Evolutionary conservation across 164 flowering plant species (phyloP), one percentile per base, ranked within the genome.

Genomic region (Euptelea pleiosperma): DNA sequence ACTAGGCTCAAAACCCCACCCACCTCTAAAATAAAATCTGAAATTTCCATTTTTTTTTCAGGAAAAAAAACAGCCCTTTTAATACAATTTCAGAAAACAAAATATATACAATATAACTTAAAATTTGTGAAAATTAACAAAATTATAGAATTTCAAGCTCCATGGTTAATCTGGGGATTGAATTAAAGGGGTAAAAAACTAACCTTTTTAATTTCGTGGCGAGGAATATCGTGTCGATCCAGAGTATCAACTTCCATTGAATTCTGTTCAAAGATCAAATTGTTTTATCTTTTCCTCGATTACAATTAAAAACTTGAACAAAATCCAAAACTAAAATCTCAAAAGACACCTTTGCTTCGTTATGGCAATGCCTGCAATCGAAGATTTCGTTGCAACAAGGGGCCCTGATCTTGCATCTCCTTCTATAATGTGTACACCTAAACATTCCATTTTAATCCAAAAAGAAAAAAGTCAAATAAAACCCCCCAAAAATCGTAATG

Each of bases 341-440:
- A 26, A 43, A 40, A 24, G 7, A 28, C 26, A 89, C 96, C 86
- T 83, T 86, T 3, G 86, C 75, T 73, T 91, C 98, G 46, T 91
- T 91, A 60, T 91, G 98, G 70, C 98, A 91, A 67, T 91, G 98
- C 63, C 98, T 82, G 74, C 98, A 91, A 79, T 83, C 78, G 55
- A 80, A 91, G 9, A 86, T 66, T 67, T 85, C 92, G 65, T 79
- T 52, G 62, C 98, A 91, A 60, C 98, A 91, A 33, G 98, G 96
- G 16, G 98, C 86, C 67, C 88, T 78, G 55, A 91, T 86, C 78
- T 78, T 83, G 72, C 98, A 91, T 70, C 78, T 80, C 68, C 98
- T 79, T 55, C 75, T 70, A 55, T 91, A 91, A 77, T 91, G 98
- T 0, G 64, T 35, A 61, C 97, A 91, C 65, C 97, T 91, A 43